These are phyloP conservation scores for Paratinospora sagittata DNA, from an alignment of 164 flowering plant species.

Conservation along the genomic window DNA sequence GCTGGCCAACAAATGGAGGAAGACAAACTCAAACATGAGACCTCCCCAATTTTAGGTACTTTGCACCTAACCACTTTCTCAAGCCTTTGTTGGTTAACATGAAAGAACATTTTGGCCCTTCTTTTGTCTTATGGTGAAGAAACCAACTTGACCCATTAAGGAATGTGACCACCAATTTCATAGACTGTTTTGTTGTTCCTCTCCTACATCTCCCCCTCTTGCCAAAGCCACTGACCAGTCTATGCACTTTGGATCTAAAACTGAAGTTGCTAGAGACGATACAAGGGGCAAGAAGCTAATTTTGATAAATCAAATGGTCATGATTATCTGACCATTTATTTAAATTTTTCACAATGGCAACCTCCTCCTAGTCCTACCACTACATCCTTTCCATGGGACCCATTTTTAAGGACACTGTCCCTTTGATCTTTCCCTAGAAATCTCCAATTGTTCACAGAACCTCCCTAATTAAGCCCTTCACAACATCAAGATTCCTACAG, in stretches of 20 bases:
- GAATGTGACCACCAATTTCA: conserved; percentile 1
- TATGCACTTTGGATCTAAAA: conserved; percentile 2
- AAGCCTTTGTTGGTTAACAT: no score
- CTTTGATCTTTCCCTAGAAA: neutral
- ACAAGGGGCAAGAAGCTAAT: neutral
- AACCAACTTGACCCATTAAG: neutral
- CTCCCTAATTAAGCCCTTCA: neutral
- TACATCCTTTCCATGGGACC: neutral
- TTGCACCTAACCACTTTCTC: no score
- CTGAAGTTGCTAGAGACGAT: neutral
- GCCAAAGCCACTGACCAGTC: neutral
- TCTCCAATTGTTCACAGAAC: neutral
- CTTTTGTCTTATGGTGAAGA: neutral
- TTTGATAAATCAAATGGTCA: neutral
- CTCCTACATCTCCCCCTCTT: neutral
- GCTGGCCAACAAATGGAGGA: no score
- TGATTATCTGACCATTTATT: conserved; percentile 5
- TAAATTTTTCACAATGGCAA: neutral
- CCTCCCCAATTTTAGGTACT: no score
- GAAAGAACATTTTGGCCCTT: neutral
- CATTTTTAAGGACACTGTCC: neutral
- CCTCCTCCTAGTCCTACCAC: neutral
- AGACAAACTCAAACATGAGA: no score
- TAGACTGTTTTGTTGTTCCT: neutral
- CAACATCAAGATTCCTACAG: conserved; percentile 17